Evolutionary conservation across 1,284 basidiomycete species (phyloP).

Genomic region (Amylostereum chailletii): DNA sequence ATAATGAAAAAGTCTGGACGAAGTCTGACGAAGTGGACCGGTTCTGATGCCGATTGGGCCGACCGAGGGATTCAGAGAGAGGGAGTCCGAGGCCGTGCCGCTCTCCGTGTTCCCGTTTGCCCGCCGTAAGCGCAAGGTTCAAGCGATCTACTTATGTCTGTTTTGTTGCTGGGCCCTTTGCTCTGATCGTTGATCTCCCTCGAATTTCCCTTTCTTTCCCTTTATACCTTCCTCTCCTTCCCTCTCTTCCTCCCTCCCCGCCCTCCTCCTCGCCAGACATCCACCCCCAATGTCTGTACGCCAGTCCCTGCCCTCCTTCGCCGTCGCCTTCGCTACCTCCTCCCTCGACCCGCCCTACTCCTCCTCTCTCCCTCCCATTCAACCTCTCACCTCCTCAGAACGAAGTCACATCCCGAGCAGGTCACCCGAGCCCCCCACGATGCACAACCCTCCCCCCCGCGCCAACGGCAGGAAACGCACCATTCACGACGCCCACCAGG

Average conservation of each 20-base stretch:
- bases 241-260: conserved; percentile 2
- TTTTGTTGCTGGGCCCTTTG: neutral
- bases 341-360: conserved; percentile 37
- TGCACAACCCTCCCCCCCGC: conserved; percentile 1
- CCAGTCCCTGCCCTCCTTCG: conserved; percentile 69
- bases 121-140: neutral
- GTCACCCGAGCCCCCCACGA: neutral
- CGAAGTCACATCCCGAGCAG: conserved; percentile 9
- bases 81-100: neutral
- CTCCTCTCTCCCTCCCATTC: conserved; percentile 61
- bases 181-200: neutral
- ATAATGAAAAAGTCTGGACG: neutral
- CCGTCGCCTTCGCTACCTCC: conserved; percentile 55
- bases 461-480: conserved; percentile 34
- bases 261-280: neutral
- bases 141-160: neutral
- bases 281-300: conserved; percentile 28
- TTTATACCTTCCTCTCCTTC: neutral
- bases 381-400: conserved; percentile 27
- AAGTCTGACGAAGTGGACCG: neutral
- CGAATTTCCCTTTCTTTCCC: neutral
- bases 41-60: neutral
- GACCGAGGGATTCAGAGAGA: neutral
- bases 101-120: neutral
- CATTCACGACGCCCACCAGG: conserved; percentile 27